Base-by-base conservation (phyloP, 768 basidiomycete species). In the Leccinum boreale region DNA sequence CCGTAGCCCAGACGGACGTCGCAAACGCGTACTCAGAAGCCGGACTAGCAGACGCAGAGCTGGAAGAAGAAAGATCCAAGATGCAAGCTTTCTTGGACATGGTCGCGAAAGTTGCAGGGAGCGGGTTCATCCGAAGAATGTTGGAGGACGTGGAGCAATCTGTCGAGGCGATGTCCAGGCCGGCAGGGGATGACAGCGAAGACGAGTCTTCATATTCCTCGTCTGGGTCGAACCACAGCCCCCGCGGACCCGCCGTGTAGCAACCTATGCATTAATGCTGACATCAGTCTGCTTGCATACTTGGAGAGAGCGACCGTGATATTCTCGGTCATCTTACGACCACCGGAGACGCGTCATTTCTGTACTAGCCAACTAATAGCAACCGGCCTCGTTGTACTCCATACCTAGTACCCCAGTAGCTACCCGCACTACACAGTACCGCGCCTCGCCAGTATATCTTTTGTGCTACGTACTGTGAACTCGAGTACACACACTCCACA, bases 101-200 rank as follows among this genome's bases (percentile, higher is more conserved):
- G 19, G 62, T 74, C 0, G 62, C 57, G 10, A 36, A 48, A 10
- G 60, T 72, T n/a, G 72, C 70, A 0, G 71, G 71, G 29, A 33
- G 10, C 1, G 68, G 67, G 7, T 69, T 72, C 47, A 67, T 74
- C 23, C 59, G 65, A 39, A 67, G 65, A 44, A 55, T 71, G 58
- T 35, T 72, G 47, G 57, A 58, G 51, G 59, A 63, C 12, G 68
- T 66, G 31, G 56, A 46, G 2, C 47, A 47, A 11, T 62, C 59
- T 33, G 35, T 67, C 42, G 50, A 58, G n/a, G 45, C 12, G 14
- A 68, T 62, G 61, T 61, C 59, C 6, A 59, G 47, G 46, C 52
- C 53, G 19, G 50, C 3, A 11, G 58, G 21, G 12, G 49, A 62
- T 3, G 56, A 28, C 8, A 46, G 39, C 23, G 58, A 10, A 42